These are phyloP conservation scores for Ramaria rubella DNA, from an alignment of 768 basidiomycete species.

Conservation along the genomic window DNA sequence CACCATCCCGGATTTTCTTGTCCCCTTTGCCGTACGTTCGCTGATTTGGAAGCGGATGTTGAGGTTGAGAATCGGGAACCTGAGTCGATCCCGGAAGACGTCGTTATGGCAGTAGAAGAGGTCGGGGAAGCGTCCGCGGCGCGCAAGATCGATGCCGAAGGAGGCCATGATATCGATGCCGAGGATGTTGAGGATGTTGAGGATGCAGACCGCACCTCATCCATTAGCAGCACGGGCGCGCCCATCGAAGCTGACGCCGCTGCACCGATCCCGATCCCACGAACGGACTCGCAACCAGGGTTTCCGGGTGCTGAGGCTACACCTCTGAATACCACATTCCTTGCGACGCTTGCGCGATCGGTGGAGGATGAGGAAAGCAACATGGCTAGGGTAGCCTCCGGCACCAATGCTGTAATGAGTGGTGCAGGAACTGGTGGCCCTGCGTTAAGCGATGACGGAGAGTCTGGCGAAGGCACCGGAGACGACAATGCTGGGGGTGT, in stretches of 20 bases:
- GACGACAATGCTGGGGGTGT: not conserved
- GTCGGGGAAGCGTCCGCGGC: not conserved
- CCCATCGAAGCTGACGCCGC: not conserved
- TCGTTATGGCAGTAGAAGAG: not conserved
- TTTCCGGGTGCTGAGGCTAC: not conserved
- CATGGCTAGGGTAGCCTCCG: not conserved
- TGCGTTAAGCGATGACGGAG: not conserved
- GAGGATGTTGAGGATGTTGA: not conserved
- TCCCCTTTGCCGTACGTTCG: slow-evolving; percentile 91
- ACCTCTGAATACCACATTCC: not conserved
- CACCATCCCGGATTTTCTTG: slow-evolving; percentile 94
- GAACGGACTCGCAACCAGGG: not conserved
- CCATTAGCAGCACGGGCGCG: not conserved
- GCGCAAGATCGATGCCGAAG: not conserved
- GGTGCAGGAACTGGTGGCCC: not conserved
- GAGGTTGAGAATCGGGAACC: slow-evolving; percentile 46
- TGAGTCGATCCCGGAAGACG: not conserved
- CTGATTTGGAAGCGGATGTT: slow-evolving; percentile 93
- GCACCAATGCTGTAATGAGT: not conserved
- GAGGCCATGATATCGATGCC: not conserved
- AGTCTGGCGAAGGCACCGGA: not conserved
- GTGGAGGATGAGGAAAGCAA: not conserved
- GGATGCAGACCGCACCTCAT: not conserved
- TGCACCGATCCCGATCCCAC: not conserved
- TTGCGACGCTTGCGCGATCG: not conserved